Percentiles rank a stretch among this genome's conserved stretches.
Evolutionary conservation across 2,329 filamentous ascomycete genomes (phyloP).

Genomic region (Teratosphaeria zuluensis): DNA sequence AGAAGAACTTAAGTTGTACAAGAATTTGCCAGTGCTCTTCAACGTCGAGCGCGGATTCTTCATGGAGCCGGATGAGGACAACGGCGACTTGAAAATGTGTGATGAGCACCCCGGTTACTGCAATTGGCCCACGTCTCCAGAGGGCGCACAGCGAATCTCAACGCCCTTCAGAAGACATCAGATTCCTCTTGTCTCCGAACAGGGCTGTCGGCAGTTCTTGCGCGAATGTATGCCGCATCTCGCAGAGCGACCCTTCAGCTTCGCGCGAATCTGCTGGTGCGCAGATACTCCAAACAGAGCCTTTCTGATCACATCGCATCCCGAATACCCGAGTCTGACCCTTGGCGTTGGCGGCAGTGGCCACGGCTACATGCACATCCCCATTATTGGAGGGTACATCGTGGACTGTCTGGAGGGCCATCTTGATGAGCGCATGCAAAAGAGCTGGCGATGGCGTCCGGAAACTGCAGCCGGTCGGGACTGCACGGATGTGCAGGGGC

Average conservation of each 20-base stretch:
- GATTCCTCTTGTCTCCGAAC: conserved; percentile 39
- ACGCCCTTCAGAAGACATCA: conserved; percentile 37
- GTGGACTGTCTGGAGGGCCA: conserved; percentile 39
- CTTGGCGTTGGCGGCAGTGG: conserved; percentile 44
- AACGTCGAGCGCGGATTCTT: conserved; percentile 43
- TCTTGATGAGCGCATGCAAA: conserved; percentile 33
- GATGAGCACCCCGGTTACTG: conserved; percentile 50
- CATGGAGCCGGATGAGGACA: conserved; percentile 40
- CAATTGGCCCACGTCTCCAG: conserved; percentile 31
- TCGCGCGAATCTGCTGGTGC: conserved; percentile 48
- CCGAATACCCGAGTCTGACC: conserved; percentile 35
- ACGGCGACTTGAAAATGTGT: conserved; percentile 40
- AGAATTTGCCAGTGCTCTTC: conserved; percentile 40
- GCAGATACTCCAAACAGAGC: conserved; percentile 46
- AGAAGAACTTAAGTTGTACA: conserved; percentile 37
- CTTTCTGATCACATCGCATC: conserved; percentile 43
- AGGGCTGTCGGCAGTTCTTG: conserved; percentile 40
- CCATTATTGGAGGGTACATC: conserved; percentile 42
- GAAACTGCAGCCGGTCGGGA: conserved; percentile 39
- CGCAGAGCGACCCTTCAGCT: conserved; percentile 38
- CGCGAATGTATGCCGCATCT: conserved; percentile 45
- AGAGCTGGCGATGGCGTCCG: conserved; percentile 42
- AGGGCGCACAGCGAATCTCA: conserved; percentile 24
- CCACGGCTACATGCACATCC: conserved; percentile 46
- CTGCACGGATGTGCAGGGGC: conserved; percentile 40